These are phyloP conservation scores for Penicillium sp. DNA, from an alignment of 2,329 filamentous ascomycete genomes.

Conservation along the genomic window DNA sequence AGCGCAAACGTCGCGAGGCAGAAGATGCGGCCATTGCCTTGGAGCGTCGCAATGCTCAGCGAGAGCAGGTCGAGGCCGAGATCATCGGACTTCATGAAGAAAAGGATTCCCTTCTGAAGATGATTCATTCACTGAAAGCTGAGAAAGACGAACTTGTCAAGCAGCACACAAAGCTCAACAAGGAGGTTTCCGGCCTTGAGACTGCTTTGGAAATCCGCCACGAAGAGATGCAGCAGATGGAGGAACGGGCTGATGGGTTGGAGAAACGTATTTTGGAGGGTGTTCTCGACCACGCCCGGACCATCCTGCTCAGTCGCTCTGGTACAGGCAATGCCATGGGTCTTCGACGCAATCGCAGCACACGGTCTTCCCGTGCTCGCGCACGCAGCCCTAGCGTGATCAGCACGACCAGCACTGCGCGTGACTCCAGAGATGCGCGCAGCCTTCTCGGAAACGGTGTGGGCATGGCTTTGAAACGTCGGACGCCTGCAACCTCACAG, in stretches of 20 bases:
- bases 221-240: slow-evolving; percentile 88
- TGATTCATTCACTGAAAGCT: slow-evolving; percentile 44
- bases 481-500: slow-evolving; percentile 40
- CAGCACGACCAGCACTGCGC: slow-evolving; percentile 31
- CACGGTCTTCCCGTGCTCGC: slow-evolving; percentile 32
- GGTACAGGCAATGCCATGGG: slow-evolving; percentile 49
- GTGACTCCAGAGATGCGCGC: slow-evolving; percentile 30
- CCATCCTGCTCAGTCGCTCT: slow-evolving; percentile 68
- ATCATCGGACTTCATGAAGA: slow-evolving; percentile 50
- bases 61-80: slow-evolving; percentile 54
- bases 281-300: slow-evolving; percentile 88
- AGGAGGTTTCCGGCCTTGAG: slow-evolving; percentile 84
- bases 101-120: slow-evolving; percentile 56
- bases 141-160: slow-evolving; percentile 63
- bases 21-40: slow-evolving; percentile 75
- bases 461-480: slow-evolving; percentile 48
- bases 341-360: slow-evolving; percentile 44
- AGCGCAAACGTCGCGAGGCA: slow-evolving; percentile 70
- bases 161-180: slow-evolving; percentile 72
- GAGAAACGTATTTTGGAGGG: slow-evolving; percentile 92
- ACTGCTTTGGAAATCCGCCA: slow-evolving; percentile 82
- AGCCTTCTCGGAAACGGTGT: slow-evolving; percentile 39
- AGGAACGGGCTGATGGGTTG: slow-evolving; percentile 76
- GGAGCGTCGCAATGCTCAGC: slow-evolving; percentile 65
- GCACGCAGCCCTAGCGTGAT: slow-evolving; percentile 30